These are phyloP conservation scores for Globisporangium spinosum DNA, from an alignment of 352 stramenopile species.

Conservation along the genomic window DNA sequence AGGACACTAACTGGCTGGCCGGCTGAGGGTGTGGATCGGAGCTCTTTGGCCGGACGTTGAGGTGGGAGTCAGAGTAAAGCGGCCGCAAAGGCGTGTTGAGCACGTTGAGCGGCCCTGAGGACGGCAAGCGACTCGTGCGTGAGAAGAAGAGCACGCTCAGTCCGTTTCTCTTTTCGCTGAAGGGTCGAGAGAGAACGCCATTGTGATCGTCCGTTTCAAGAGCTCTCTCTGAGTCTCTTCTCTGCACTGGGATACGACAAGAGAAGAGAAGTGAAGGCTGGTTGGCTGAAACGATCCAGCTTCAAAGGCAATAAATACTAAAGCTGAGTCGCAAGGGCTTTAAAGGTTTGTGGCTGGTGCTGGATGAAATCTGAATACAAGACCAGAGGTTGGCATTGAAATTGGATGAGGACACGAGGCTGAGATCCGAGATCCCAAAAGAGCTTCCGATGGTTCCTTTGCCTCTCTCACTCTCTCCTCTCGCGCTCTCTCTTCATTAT, in stretches of 20 bases:
- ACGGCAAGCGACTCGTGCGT: background rate
- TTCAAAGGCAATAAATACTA: background rate
- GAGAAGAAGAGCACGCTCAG: background rate
- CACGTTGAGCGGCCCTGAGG: background rate
- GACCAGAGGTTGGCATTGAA: background rate
- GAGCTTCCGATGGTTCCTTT: constrained; percentile 7
- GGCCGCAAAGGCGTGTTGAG: background rate
- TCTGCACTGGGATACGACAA: background rate
- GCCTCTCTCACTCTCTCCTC: background rate
- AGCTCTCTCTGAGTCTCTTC: background rate
- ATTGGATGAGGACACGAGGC: background rate
- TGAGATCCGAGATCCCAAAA: background rate
- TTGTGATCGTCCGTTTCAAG: no score
- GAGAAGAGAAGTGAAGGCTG: background rate
- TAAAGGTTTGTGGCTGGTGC: background rate
- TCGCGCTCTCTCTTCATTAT: background rate
- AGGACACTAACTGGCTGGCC: background rate
- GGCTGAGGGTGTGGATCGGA: no score
- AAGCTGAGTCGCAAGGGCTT: background rate
- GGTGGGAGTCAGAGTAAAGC: background rate
- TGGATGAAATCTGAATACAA: background rate
- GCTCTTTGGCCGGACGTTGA: background rate
- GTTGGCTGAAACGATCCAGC: background rate
- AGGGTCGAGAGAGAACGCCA: background rate
- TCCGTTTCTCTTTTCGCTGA: background rate